Evolutionary conservation across 2,329 filamentous ascomycete species (phyloP).

Genomic region (Cadophora sp.): DNA sequence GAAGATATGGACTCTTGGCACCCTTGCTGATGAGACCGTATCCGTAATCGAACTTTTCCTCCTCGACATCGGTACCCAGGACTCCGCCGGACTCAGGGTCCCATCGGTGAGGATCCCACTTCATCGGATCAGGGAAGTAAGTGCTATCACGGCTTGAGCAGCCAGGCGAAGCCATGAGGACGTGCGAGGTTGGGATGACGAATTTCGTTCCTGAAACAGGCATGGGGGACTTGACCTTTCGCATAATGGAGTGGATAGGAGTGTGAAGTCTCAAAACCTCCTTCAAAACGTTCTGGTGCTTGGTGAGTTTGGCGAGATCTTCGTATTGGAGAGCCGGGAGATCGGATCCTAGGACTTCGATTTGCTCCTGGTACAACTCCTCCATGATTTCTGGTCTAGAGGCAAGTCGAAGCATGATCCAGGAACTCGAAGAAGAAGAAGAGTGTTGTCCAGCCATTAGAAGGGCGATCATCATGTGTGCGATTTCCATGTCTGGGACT

Average conservation of each 20-base stretch:
- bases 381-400: conserved; percentile 79
- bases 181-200: conserved; percentile 80
- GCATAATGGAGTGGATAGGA: conserved; percentile 94
- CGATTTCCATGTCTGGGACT: conserved; percentile 84
- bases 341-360: conserved; percentile 73
- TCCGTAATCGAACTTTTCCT: conserved; percentile 89
- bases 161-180: conserved; percentile 83
- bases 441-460: conserved; percentile 94
- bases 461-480: conserved; percentile 93
- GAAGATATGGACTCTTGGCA: conserved; percentile 86
- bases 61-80: conserved; percentile 59
- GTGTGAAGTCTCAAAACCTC: conserved; percentile 91
- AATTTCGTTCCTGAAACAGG: conserved; percentile 82
- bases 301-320: conserved; percentile 76
- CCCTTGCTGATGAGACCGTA: conserved; percentile 95
- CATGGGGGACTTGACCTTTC: conserved; percentile 89
- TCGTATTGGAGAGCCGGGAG: conserved; percentile 80
- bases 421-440: conserved; percentile 81
- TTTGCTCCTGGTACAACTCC: conserved; percentile 84
- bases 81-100: conserved; percentile 67
- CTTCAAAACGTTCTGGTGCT: conserved; percentile 86
- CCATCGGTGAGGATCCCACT: conserved; percentile 95
- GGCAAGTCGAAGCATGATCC: conserved; percentile 84
- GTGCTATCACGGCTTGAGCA: conserved; percentile 74
- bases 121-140: conserved; percentile 81